phyloP scores from a whole-genome alignment of 176 grass and related monocot species.

The Avena atlantica region DNA sequence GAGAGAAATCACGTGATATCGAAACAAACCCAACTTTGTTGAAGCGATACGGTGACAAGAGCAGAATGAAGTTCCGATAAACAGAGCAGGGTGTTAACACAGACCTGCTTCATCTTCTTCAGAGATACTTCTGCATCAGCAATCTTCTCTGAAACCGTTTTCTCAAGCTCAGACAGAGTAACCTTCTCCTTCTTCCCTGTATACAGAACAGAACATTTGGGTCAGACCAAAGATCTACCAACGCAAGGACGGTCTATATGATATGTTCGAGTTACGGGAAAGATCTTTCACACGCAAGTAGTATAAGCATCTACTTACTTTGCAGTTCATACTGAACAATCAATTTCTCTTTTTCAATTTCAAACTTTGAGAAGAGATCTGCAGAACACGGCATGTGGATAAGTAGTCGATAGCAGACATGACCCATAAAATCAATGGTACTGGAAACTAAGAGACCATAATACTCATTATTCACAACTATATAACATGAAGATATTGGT shows the following conservation, averaged over 20 bases:
- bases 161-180: conserved; percentile 81
- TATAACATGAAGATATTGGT: background rate
- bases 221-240: background rate
- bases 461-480: background rate
- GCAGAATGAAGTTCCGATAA: background rate
- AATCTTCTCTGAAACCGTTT: conserved; percentile 69
- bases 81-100: background rate
- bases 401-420: conserved; percentile 1
- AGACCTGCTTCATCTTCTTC: conserved; percentile 89
- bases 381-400: conserved; percentile 19
- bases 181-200: conserved; percentile 90
- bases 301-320: conserved; percentile 52
- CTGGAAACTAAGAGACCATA: background rate
- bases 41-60: background rate
- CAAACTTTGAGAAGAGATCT: conserved; percentile 92
- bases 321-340: conserved; percentile 78
- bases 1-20: background rate
- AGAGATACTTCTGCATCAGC: conserved; percentile 78
- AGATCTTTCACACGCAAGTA: background rate
- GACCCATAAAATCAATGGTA: background rate
- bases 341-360: conserved; percentile 92
- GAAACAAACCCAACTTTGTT: background rate
- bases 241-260: conserved; percentile 5
- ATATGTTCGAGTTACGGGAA: background rate
- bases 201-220: background rate